Base-by-base conservation (phyloP, 371 early-diverging fungal species). In the Mucor ambiguus region DNA sequence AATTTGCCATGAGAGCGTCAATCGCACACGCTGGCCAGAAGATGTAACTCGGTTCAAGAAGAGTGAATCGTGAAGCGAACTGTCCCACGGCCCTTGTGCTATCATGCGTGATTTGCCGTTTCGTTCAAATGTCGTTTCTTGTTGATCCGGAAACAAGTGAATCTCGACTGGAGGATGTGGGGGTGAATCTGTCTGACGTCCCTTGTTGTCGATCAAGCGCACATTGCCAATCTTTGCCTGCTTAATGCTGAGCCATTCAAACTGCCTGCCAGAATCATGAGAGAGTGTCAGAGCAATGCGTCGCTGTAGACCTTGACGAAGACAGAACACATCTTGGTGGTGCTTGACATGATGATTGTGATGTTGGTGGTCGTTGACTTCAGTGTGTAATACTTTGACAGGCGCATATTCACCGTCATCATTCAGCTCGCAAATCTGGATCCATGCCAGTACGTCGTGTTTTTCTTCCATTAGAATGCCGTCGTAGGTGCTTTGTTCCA, bases 221-320 rank as follows among this genome's bases (percentile, higher is more conserved):
- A 92, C 85, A 18, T 79, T 71, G 2, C 93, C 93, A 26, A 94
- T 70, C 11, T 61, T 62, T 20, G 64, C 35, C 16, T 60, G 79
- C 63, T 37, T 90, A 68, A 52, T 75, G 69, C 43, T 72, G 68
- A 46, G 87, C 93, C 60, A 90, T 92, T 14, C 37, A 92, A 69
- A n/a, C 78, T 77, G 29, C 49, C 66, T 70, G 24, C 92, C 93
- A 37, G 88, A 80, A 35, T 86, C 85, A 64, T 93, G 95, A 0
- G 82, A 76, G 6, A 94, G 60, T 1, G 82, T 76, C 9, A 93
- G 46, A 9, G 80, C 69, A 46, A 94, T 77, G 20, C 93, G 89
- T 2, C 93, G 76, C 71, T 93, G 94, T 24, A 93, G 63, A 4
- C 95, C 95, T 69, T 94, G 95, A n/a, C 90, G 83, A 57, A 93